Evolutionary conservation across 2,329 filamentous ascomycete species (phyloP).

Genomic region (Teratosphaeria gauchensis): DNA sequence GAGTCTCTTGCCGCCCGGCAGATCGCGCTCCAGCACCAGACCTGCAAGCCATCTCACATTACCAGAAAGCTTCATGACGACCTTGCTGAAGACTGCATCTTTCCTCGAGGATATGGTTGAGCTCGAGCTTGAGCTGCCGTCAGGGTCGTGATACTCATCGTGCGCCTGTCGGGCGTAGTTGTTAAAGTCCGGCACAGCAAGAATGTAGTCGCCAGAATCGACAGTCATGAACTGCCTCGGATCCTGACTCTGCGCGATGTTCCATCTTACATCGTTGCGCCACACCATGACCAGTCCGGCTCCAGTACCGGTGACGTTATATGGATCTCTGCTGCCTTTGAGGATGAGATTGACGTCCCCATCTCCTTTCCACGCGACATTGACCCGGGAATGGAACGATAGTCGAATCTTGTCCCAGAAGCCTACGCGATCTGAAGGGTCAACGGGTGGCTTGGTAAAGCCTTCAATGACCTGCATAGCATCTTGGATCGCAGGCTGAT

Average conservation of each 20-base stretch:
- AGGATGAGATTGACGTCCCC: slow-evolving; percentile 90
- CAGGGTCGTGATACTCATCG: slow-evolving; percentile 40
- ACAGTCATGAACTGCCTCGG: slow-evolving; percentile 92
- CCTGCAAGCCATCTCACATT: slow-evolving; percentile 90
- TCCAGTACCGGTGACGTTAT: slow-evolving; percentile 82
- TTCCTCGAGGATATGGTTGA: slow-evolving; percentile 47
- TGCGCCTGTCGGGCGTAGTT: slow-evolving; percentile 65
- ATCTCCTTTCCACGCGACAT: slow-evolving; percentile 85
- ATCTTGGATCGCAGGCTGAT: slow-evolving; percentile 95
- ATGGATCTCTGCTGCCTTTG: slow-evolving; percentile 84
- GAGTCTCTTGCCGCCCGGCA: slow-evolving; percentile 60
- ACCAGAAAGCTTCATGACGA: slow-evolving; percentile 95
- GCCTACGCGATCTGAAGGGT: slow-evolving; percentile 84
- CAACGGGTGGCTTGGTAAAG: slow-evolving; percentile 90
- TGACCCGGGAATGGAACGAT: slow-evolving; percentile 84
- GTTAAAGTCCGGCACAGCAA: slow-evolving; percentile 89
- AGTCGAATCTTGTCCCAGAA: slow-evolving; percentile 99
- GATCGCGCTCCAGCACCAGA: slow-evolving; percentile 80
- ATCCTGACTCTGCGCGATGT: slow-evolving; percentile 73
- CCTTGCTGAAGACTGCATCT: slow-evolving; percentile 89
- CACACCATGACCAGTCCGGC: slow-evolving; percentile 98
- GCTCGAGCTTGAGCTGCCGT: slow-evolving; percentile 50
- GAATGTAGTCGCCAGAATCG: slow-evolving; percentile 86
- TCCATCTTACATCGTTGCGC: slow-evolving; percentile 86
- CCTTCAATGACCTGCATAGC: slow-evolving; percentile 99